Evolutionary conservation across 108 stramenopile genomes (phyloP), one percentile per base, ranked within the genome.

Genomic region (Cyclotella kingstonii): DNA sequence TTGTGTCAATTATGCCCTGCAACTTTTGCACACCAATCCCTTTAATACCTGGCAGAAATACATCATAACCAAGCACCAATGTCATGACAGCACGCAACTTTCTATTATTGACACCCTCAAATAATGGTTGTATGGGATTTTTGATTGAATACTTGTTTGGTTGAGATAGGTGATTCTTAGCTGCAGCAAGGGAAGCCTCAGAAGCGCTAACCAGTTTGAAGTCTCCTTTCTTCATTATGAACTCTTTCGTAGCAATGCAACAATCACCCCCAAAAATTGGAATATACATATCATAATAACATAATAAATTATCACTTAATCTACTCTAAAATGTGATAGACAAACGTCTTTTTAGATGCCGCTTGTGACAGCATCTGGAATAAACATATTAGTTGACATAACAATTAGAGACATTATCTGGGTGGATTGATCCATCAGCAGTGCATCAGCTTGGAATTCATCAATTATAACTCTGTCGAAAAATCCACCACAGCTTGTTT

Each of bases 361-460:
- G n/a, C n/a, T n/a, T n/a, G n/a, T n/a, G n/a, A n/a, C 25, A 1
- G 54, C 2, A 8, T 53, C 31, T n/a, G 68, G 68, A 9, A 69
- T 69, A 34, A 60, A 58, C 6, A 33, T 22, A 26, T 60, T 59
- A 12, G 28, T 23, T 7, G 54, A 45, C 11, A 71, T 44, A 2
- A 35, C 54, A 53, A 71, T 71, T 2, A 56, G 17, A 46, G 54
- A 39, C n/a, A 40, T 2, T 40, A 34, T 46, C 11, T 55, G 28
- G 1, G 41, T 15, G 2, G 29, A 14, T 12, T 31, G 14, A 1
- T 54, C 63, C 19, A 56, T 40, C 17, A 71, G 55, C 18, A 51
- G n/a, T 15, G 54, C 62, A 64, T 64, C 70, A 0, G 70, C 61
- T 49, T 71, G 70, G 18, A 48, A 63, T 49, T 71, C 39, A 23